These are phyloP conservation scores for Hymenoscyphus salicellus DNA, from an alignment of 2,329 filamentous ascomycete species.

Conservation along the genomic window DNA sequence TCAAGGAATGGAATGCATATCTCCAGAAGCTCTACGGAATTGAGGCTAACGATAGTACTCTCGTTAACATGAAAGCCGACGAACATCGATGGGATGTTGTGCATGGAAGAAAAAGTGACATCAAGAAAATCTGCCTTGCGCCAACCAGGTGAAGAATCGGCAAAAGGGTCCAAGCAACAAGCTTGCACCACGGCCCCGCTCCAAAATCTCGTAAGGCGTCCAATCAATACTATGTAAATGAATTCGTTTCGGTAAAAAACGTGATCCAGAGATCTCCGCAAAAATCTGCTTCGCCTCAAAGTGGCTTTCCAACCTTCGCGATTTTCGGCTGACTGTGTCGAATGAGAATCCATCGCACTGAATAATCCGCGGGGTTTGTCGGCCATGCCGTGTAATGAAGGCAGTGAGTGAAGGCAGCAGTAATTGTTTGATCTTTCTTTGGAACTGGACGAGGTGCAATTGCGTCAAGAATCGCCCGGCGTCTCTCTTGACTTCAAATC, in stretches of 20 bases:
- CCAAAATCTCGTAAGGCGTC: conserved; percentile 26
- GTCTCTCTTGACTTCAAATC: background rate
- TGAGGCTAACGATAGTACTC: conserved; percentile 7
- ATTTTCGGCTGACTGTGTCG: conserved; percentile 20
- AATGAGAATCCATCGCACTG: background rate
- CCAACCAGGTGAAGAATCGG: conserved; percentile 7
- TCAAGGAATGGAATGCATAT: background rate
- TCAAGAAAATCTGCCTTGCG: conserved; percentile 21
- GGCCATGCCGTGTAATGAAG: background rate
- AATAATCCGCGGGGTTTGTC: background rate
- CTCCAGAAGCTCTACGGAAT: background rate
- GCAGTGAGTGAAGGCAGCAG: background rate
- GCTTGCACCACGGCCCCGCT: conserved; percentile 14
- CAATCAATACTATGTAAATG: conserved; percentile 13
- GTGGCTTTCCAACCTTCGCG: conserved; percentile 17
- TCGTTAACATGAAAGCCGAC: background rate
- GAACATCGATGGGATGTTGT: background rate
- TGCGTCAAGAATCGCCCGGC: conserved; percentile 2
- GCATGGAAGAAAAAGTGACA: conserved; percentile 7
- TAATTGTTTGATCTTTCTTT: background rate
- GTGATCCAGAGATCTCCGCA: conserved; percentile 13
- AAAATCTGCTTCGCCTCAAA: conserved; percentile 19
- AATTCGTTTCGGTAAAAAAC: conserved; percentile 8
- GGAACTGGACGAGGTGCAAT: background rate
- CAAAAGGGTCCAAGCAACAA: conserved; percentile 10